Base-by-base conservation (phyloP, 192 early-diverging fungal species). In the Entomortierella parvispora region DNA sequence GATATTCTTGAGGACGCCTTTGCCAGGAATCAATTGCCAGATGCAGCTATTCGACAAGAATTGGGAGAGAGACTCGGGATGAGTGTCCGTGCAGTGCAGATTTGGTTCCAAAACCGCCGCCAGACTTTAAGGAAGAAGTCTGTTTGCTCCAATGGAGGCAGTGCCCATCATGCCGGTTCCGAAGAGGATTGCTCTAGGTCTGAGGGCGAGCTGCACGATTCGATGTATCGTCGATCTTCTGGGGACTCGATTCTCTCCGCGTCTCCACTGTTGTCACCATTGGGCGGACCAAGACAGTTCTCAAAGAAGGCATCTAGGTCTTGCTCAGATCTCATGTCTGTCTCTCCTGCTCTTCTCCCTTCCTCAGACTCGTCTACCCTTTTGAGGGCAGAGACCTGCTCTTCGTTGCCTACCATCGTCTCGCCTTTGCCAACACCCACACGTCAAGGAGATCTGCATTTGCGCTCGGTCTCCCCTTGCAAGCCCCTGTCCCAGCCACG, bases 21-120 rank as follows among this genome's bases (percentile, higher is more conserved):
- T 83, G 70, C 81, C 26, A 71, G 71, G 50, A 93, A 90, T 47
- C 85, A 85, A 33, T 88, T 94, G 45, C 95, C 95, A 22, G 88
- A 89, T 51, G 88, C 89, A 14, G 85, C 89, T 29, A 80, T 84
- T 52, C 82, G 90, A 58, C 86, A 85, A 59, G 69, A 83, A 26
- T 79, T 93, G 44, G 90, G 86, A 7, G 82, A 82, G 37, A 85
- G 90, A 61, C 81, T 90, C 29, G 86, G 80, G 23, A 91, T 93
- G 91, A 90, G 86, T 9, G 85, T 89, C 6, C 87, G 91, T 47
- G 87, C 88, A 0, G 90, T 93, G 4, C 91, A 93, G 68, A 89
- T 93, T 29, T 93, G 90, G 93, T 93, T 93, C 80, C 92, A 93
- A 66, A 94, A 93, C 81, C 83, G 89, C 28, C 86, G 94, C 9